phyloP scores from a whole-genome alignment of 225 moss, liverwort and hornwort species.

The Pseudoscleropodium purum region DNA sequence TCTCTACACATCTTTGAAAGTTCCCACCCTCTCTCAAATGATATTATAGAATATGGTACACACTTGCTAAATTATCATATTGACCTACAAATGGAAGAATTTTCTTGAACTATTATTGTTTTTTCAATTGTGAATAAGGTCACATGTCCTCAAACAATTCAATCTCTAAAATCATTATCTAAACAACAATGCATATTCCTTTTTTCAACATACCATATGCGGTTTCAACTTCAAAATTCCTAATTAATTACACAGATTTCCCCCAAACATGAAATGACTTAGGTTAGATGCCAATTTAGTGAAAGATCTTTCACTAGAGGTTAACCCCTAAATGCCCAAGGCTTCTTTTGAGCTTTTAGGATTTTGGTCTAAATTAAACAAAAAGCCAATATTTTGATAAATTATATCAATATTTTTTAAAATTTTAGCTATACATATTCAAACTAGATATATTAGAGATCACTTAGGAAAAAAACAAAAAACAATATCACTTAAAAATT shows the following conservation, averaged over 20 bases:
- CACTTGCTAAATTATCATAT: background rate
- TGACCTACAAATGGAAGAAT: rapidly evolving
- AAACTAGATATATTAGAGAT: too few species aligned
- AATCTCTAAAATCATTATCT: background rate
- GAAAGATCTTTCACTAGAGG: background rate
- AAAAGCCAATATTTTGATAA: too few species aligned
- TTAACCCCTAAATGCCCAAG: too few species aligned
- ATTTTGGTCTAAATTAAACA: too few species aligned
- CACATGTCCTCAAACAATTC: background rate
- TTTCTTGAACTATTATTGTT: too few species aligned
- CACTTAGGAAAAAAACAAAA: too few species aligned
- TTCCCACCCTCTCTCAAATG: background rate
- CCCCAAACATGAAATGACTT: background rate
- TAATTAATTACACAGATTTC: background rate
- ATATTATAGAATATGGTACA: rapidly evolving
- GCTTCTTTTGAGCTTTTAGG: too few species aligned
- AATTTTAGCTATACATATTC: too few species aligned
- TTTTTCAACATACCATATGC: background rate
- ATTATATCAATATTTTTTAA: too few species aligned
- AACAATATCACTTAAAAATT: too few species aligned
- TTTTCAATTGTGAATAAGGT: rapidly evolving
- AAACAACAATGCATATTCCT: rapidly evolving
- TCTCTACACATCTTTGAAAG: rapidly evolving
- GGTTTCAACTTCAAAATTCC: background rate
- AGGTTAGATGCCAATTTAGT: background rate